A percentile compares a stretch with the other conserved stretches of the same genome.
These are phyloP conservation scores for Xerophyta viscosa DNA, from an alignment of 106 monocot species.

Conservation along the genomic window DNA sequence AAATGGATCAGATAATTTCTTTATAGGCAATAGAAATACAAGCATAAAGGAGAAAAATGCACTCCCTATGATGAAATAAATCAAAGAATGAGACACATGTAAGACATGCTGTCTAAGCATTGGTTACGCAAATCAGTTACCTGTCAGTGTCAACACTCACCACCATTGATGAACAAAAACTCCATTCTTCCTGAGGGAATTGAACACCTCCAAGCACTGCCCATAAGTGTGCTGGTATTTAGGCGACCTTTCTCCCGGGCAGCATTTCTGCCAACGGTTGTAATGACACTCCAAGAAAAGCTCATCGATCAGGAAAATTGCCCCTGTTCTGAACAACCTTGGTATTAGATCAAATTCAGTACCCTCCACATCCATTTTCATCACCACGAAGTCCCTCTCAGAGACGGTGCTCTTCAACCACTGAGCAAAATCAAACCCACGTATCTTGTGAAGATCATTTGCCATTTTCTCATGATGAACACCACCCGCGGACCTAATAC, in stretches of 20 bases:
- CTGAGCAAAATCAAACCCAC: constrained; percentile 61
- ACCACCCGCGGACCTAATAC: constrained; percentile 23
- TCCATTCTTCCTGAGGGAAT: constrained; percentile 47
- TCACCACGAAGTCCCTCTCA: constrained; percentile 61
- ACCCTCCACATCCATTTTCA: constrained; percentile 93
- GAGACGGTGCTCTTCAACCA: constrained; percentile 64
- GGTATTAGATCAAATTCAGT: constrained; percentile 78
- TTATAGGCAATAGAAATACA: no score
- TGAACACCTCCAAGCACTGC: constrained; percentile 61
- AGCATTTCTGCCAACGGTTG: constrained; percentile 86
- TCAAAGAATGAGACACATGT: no score
- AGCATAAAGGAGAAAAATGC: no score
- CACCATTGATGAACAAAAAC: constrained; percentile 94
- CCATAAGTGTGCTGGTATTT: constrained; percentile 70
- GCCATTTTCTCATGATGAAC: background rate
- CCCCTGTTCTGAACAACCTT: constrained; percentile 57
- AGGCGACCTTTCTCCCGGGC: constrained; percentile 60
- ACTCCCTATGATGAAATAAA: no score
- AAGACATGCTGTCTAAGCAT: no score
- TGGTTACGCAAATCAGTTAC: no score
- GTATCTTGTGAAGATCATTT: constrained; percentile 24
- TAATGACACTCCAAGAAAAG: constrained; percentile 85
- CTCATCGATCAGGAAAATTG: constrained; percentile 74
- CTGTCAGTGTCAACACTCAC: no score
- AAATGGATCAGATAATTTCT: no score